Evolutionary conservation across 2,329 filamentous ascomycete genomes (phyloP), one percentile per base, ranked within the genome.

Genomic region (Huntiella abstrusa): DNA sequence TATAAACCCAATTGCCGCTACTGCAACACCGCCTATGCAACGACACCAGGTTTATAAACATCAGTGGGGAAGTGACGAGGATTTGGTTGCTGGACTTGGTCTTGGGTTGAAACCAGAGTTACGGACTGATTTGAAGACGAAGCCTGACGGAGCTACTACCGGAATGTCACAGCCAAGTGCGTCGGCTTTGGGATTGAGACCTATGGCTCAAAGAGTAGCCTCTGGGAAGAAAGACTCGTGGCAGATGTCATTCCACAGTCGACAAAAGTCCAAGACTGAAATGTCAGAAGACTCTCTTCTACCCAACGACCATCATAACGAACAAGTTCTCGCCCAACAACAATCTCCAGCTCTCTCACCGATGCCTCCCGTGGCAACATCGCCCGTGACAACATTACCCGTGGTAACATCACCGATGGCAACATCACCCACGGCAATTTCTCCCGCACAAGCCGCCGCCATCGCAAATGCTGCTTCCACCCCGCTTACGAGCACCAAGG

Each of bases 51-150:
- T 49, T 11, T 49, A 49, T 40, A 49, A 49, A 22, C 72, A 74
- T 43, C 75, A 83, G 47, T 88, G 83, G 78, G 86, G 84, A 38
- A 94, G 85, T 54, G 88, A 96, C 55, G 86, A 92, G 56, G 85
- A 96, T 57, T 71, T 96, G 1, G 85, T 92, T 4, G 70, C 81
- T 43, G 83, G 79, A 50, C 56, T 94, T 3, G 87, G 88, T 5
- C 74, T 88, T 35, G 73, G 80, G 10, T 69, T 76, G 3, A 65
- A 71, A 35, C 67, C 66, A 1, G 65, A 70, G 46, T 57, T 77
- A 13, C 66, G 69, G 32, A 62, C 47, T 42, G 43, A 50, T 28
- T 44, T 47, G 2, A 51, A 55, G 15, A 53, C 53, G 3, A 34
- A 13, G 28, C 12, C 5, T 10, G 22, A 28, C 22, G 22, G 22